Evolutionary conservation across 805 yeast genomes (phyloP), one percentile per base, ranked within the genome.

Genomic region (Priceomyces carsonii): DNA sequence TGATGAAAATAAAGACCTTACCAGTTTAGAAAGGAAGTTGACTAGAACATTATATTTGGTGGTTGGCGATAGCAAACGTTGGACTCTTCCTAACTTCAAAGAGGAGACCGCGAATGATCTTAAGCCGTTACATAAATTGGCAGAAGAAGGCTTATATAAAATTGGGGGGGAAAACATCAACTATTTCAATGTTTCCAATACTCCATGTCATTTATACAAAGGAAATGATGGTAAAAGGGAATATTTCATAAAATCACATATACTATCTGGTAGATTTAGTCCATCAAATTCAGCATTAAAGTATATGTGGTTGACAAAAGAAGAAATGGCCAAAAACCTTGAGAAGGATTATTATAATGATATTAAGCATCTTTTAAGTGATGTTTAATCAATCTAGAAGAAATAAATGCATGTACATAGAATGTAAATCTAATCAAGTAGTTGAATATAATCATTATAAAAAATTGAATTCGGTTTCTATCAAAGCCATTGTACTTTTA

Each of bases 171-270:
- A 71, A 8, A 59, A 72, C 36, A 76, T 93, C 56, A 85, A 88
- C 62, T 83, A 88, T 28, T 91, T 95, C 86, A 78, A 85, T 14
- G 95, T 93, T n/a, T 88, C 98, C 16, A 79, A 77, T 38, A 84
- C 84, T 4, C 98, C 99, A 26, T 82, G 90, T 26, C 89, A 82
- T 28, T 79, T 83, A 1, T 53, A 82, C 43, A 69, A 77, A 46
- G 72, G 66, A 42, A 39, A 33, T 9, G 51, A 48, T 24, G 53
- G 55, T 21, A 52, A 52, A 20, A 55, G 60, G 49, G 91, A 85
- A 50, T 93, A 81, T 55, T 68, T 85, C 50, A 77, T 93, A 50
- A 88, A 87, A 62, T 84, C 95, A 21, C 96, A 88, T 57, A 87
- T 91, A 39, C 65, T 91, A 48, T 85, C 95, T 8, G 99, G 98